These are phyloP conservation scores for Fusarium nisikadoi DNA, from an alignment of 2,329 filamentous ascomycete genomes.

Conservation along the genomic window DNA sequence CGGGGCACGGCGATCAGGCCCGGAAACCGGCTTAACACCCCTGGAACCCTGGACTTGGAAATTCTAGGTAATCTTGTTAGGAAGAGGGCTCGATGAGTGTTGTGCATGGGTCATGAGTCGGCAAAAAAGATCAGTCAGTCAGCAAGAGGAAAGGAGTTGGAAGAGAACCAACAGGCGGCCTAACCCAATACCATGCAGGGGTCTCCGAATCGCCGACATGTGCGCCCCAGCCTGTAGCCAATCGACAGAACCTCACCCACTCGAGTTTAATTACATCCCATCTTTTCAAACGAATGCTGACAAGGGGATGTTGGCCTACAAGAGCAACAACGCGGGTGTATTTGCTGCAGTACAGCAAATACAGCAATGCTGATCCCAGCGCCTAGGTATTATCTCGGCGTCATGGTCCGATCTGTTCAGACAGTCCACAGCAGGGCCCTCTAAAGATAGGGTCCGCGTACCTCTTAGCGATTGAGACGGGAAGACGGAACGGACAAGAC, in stretches of 20 bases:
- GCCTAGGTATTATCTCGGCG: conserved; percentile 9
- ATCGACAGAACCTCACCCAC: conserved; percentile 29
- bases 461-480: conserved; percentile 1
- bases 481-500: conserved; percentile 22
- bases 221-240: conserved; percentile 28
- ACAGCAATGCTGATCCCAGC: neutral
- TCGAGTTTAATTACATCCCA: conserved; percentile 43
- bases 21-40: conserved; percentile 16
- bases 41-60: conserved; percentile 20
- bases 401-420: conserved; percentile 30
- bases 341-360: neutral
- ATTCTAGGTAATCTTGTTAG: conserved; percentile 27
- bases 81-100: conserved; percentile 16
- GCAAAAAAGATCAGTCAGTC: conserved; percentile 19
- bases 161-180: conserved; percentile 7
- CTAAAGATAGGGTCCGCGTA: neutral
- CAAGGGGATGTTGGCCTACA: conserved; percentile 11
- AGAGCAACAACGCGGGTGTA: neutral
- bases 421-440: neutral
- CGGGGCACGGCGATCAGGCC: conserved; percentile 28
- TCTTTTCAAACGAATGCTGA: conserved; percentile 20
- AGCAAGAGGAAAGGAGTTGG: conserved; percentile 12
- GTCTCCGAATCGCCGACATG: conserved; percentile 21
- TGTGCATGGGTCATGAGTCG: conserved; percentile 25
- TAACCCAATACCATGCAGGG: conserved; percentile 30